Evolutionary conservation across 495 filamentous ascomycete species (phyloP), one percentile per base, ranked within the genome.

Genomic region (Beverwykella pulmonaria): DNA sequence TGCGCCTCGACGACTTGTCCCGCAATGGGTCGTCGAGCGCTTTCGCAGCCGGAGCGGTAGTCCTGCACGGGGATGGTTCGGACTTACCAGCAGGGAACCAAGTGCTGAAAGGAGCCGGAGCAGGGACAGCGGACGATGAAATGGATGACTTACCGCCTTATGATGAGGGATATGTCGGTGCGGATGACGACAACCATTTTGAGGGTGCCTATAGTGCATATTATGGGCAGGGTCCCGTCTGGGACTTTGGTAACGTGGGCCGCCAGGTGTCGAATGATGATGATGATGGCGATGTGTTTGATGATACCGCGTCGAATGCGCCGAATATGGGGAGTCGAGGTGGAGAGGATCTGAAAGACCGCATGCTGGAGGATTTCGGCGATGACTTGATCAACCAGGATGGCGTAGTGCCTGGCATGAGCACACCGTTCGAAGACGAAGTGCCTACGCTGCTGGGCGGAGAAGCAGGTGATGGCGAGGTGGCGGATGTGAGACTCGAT

Each of bases 1-100:
- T 80, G 87, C 88, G 87, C 82, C 89, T 92, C 88, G 90, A 81
- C 87, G 88, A 82, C 86, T 91, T 84, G 84, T 92, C 87, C 88
- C 90, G 77, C 81, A 85, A 81, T 75, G 74, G 74, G 70, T 76
- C 75, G 75, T 77, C 76, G 76, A 75, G 74, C 74, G 73, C 63
- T 74, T 71, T 49, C 73, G 73, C 67, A 68, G 74, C 59, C 75
- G 71, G 59, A 69, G 64, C 41, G 20, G 48, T 22, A 50, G 48
- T 15, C 48, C 48, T 23, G 48, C 19, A 4, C 67, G 67, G 39
- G 32, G 67, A 19, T 70, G 67, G 67, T 66, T 70, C 39, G 30
- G 52, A n/a, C 53, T 65, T n/a, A n/a, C n/a, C 48, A 61, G 61
- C 58, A 17, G 67, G 22, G 67, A 70, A 15, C 56, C 56, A 5